Percentiles rank a stretch among this genome's conserved stretches.
These are phyloP conservation scores for Claviceps arundinis DNA, from an alignment of 2,329 filamentous ascomycete species.

Conservation along the genomic window DNA sequence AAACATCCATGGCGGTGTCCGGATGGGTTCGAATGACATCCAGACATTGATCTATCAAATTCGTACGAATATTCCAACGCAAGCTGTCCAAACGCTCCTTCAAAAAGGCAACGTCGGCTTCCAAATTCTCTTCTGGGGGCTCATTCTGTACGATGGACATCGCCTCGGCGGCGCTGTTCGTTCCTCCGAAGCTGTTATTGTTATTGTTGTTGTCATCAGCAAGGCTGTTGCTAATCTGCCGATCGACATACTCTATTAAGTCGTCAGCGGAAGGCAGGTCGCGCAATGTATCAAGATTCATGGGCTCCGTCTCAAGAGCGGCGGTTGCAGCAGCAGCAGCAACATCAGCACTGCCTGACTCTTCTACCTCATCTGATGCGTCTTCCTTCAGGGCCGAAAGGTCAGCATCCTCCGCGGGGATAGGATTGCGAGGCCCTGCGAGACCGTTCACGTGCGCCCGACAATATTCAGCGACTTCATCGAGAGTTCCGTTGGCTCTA, in stretches of 20 bases:
- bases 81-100: conserved; percentile 70
- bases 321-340: conserved; percentile 5
- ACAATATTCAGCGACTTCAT: conserved; percentile 61
- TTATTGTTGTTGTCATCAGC: not conserved
- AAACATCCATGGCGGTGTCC: conserved; percentile 77
- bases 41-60: conserved; percentile 78
- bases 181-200: not conserved
- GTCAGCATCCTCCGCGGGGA: conserved; percentile 47
- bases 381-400: conserved; percentile 20
- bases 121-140: conserved; percentile 8
- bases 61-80: conserved; percentile 56
- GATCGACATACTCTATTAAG: conserved; percentile 3
- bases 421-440: conserved; percentile 50
- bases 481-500: conserved; percentile 56
- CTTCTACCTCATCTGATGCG: conserved; percentile 9
- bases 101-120: conserved; percentile 19
- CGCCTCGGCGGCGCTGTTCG: conserved; percentile 5
- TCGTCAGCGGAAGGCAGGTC: conserved; percentile 4
- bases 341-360: conserved; percentile 12
- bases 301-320: conserved; percentile 21
- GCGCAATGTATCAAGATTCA: conserved; percentile 23
- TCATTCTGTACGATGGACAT: conserved; percentile 5
- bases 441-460: conserved; percentile 43
- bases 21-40: conserved; percentile 83
- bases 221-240: not conserved